Evolutionary conservation across 2,329 filamentous ascomycete genomes (phyloP).

Genomic region (Pseudocercospora vitis): DNA sequence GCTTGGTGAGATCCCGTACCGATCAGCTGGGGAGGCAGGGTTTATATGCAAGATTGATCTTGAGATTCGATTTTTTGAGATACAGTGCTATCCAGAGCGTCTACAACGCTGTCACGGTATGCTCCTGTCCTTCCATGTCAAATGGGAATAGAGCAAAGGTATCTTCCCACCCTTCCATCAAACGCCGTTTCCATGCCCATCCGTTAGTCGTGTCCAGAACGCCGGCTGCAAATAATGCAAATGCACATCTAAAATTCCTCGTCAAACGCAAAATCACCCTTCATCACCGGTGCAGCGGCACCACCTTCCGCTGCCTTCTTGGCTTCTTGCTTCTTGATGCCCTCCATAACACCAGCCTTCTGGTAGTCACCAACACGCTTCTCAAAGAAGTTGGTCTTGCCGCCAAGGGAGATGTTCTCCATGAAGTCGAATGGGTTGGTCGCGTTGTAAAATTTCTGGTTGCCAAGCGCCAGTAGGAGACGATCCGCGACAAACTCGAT

Average conservation of each 20-base stretch:
- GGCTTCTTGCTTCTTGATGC: constrained; percentile 59
- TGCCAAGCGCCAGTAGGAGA: constrained; percentile 87
- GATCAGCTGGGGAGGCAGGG: not conserved
- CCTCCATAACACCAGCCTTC: constrained; percentile 97
- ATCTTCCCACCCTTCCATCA: constrained; percentile 17
- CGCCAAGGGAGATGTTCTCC: constrained; percentile 98
- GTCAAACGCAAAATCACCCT: constrained; percentile 86
- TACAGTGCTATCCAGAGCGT: constrained; percentile 14
- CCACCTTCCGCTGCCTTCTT: constrained; percentile 36
- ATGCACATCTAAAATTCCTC: constrained; percentile 86
- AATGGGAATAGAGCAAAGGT: constrained; percentile 21
- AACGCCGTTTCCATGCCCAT: constrained; percentile 22
- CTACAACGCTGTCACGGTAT: constrained; percentile 15
- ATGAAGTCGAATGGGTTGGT: constrained; percentile 99
- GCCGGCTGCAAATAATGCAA: constrained; percentile 9
- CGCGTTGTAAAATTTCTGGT: constrained; percentile 88
- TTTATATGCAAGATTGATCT: not conserved
- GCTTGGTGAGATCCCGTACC: constrained; percentile 3
- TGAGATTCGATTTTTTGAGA: constrained; percentile 3
- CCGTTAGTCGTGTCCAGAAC: constrained; percentile 14
- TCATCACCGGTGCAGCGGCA: constrained; percentile 50
- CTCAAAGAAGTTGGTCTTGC: constrained; percentile 99
- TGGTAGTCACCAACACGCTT: constrained; percentile 99
- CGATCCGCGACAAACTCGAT: constrained; percentile 99
- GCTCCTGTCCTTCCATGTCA: constrained; percentile 10